These are phyloP conservation scores for Botrytis fragariae DNA, from an alignment of 2,329 filamentous ascomycete species.

Conservation along the genomic window DNA sequence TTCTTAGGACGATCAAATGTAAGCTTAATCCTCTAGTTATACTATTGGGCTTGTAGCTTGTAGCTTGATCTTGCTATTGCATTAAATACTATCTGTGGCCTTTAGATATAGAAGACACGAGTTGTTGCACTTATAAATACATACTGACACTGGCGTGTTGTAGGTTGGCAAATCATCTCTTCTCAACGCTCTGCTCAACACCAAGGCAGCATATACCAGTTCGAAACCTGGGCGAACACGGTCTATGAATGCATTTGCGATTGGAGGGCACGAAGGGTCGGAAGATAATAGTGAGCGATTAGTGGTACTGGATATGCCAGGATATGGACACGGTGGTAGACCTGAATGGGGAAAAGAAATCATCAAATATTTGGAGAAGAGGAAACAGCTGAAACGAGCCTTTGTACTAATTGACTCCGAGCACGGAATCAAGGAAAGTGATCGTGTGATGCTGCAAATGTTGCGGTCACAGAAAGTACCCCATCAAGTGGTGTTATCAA, in stretches of 20 bases:
- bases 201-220: slow-evolving; percentile 53
- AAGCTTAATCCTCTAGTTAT: neutral
- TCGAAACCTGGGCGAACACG: slow-evolving; percentile 60
- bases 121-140: neutral
- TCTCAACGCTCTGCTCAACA: slow-evolving; percentile 60
- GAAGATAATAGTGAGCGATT: slow-evolving; percentile 40
- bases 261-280: slow-evolving; percentile 43
- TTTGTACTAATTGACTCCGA: slow-evolving; percentile 64
- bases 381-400: slow-evolving; percentile 57
- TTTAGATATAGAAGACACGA: neutral
- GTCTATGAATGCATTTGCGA: slow-evolving; percentile 64
- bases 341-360: slow-evolving; percentile 65
- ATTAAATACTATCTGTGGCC: neutral
- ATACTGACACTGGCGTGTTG: neutral
- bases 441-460: slow-evolving; percentile 54
- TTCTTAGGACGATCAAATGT: slow-evolving; percentile 68
- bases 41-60: neutral
- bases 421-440: slow-evolving; percentile 62
- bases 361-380: slow-evolving; percentile 62
- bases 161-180: slow-evolving; percentile 62
- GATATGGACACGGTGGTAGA: slow-evolving; percentile 63
- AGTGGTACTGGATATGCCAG: slow-evolving; percentile 68
- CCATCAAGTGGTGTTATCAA: slow-evolving; percentile 65
- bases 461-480: slow-evolving; percentile 56
- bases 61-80: neutral